Base-by-base conservation (phyloP, 306 rosid species). In the Vachellia pachyceras region DNA sequence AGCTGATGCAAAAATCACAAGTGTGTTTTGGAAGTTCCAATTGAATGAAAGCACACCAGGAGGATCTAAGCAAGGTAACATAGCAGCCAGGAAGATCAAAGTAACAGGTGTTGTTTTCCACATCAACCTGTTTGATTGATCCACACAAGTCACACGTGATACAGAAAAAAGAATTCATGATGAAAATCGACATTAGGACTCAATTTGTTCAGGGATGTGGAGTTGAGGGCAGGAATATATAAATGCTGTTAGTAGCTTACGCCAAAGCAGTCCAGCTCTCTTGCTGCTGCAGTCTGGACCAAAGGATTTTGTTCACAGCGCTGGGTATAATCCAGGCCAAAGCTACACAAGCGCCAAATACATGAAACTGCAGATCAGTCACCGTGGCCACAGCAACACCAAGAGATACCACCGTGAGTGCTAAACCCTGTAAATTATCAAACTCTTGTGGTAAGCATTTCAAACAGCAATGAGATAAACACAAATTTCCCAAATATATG, bases 41-140 rank as follows among this genome's bases (percentile, higher is more conserved):
- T 89, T 72, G 79, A 90, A 94, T 76, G 92, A 84, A 47, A 92
- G 86, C 58, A 87, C 90, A 50, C 91, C 95, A 4, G 94, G 94
- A 25, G 98, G 94, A 58, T 94, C 98, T 77, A 94, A 90, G 89
- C 91, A 88, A 55, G 98, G 97, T 61, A 90, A 65, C 80, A 94
- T 79, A 61, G 90, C 83, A 37, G 86, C 85, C 61, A 94, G 88
- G 78, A 88, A 92, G 67, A 91, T 77, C 82, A 92, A 84, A 23
- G 98, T 91, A 82, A 94, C 65, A 13, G 97, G 97, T 35, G 97
- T 94, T 73, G 94, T 94, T 85, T 94, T 92, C 97, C 98, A 94
- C 98, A 92, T 94, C 83, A 94, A 87, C 87, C 97, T 94, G 86
- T 84, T 84, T 73, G 55, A 50, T 76, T 3, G n/a, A 77, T 69